These are phyloP conservation scores for Xylaria cubensis DNA, from an alignment of 495 filamentous ascomycete genomes.

Conservation along the genomic window DNA sequence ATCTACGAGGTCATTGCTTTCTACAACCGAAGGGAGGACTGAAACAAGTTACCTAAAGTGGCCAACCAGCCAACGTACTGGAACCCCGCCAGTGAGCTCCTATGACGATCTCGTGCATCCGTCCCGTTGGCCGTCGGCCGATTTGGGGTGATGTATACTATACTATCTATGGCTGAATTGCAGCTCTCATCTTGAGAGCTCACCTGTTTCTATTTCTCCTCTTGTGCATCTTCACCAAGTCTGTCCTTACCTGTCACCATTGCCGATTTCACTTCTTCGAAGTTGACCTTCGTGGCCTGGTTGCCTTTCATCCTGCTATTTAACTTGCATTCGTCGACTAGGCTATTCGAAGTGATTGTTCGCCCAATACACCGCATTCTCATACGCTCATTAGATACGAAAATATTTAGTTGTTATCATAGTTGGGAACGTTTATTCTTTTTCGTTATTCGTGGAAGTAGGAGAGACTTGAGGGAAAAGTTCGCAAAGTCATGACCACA, in stretches of 20 bases:
- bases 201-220: slow-evolving; percentile 16
- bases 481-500: slow-evolving; percentile 19
- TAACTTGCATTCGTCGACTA: not conserved
- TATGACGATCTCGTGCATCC: slow-evolving; percentile 2
- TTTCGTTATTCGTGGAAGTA: not conserved
- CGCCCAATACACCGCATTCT: not conserved
- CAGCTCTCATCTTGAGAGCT: slow-evolving; percentile 3
- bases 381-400: not conserved
- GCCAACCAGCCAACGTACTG: slow-evolving; percentile 1
- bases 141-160: not conserved
- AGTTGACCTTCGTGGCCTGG: slow-evolving; percentile 45
- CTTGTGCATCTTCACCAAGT: slow-evolving; percentile 9
- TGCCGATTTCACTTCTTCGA: slow-evolving; percentile 37
- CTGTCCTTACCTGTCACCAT: slow-evolving; percentile 20
- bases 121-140: not conserved
- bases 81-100: not conserved
- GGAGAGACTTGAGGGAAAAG: not conserved
- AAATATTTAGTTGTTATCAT: not conserved
- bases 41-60: slow-evolving; percentile 19
- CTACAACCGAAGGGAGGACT: slow-evolving; percentile 16
- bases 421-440: not conserved
- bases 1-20: not conserved
- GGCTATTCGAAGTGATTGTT: not conserved
- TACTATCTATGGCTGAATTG: not conserved
- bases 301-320: slow-evolving; percentile 30